Conservation (phyloP, 1,284 basidiomycete genomes). For the Hemileia vastatrix region DNA sequence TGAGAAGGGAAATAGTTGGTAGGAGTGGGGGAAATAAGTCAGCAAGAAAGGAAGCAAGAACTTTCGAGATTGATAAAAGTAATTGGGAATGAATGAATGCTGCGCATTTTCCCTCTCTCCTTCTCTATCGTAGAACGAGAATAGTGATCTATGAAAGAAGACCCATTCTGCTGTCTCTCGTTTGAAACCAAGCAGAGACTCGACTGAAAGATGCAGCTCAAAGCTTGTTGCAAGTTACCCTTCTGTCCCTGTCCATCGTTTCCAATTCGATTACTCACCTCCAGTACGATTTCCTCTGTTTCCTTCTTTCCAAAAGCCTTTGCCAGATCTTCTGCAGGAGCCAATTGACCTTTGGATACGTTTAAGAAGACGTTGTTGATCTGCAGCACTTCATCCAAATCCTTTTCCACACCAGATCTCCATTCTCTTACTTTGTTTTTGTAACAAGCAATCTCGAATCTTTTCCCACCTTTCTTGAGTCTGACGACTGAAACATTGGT, state of each 20-base stretch:
- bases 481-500: conserved; percentile 95
- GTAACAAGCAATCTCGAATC: conserved; percentile 98
- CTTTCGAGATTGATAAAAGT: not conserved
- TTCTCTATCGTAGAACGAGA: no score
- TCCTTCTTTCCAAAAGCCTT: conserved; percentile 80
- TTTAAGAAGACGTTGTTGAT: conserved; percentile 93
- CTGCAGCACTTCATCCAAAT: conserved; percentile 89
- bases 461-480: conserved; percentile 88
- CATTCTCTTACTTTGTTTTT: conserved; percentile 99
- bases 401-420: conserved; percentile 84
- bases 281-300: conserved; percentile 64
- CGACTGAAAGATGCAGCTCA: no score
- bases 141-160: no score
- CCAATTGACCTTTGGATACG: conserved; percentile 89
- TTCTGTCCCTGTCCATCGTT: not conserved
- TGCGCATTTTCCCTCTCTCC: no score
- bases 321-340: conserved; percentile 75
- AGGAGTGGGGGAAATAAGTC: not conserved
- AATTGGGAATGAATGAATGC: not conserved
- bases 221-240: no score
- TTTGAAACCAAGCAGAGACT: no score
- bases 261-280: conserved; percentile 51
- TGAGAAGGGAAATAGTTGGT: not conserved
- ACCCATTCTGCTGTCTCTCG: no score
- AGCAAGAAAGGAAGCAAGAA: not conserved